Conservation (phyloP, 2,329 filamentous ascomycete species). For the Cladobotryum mycophilum region DNA sequence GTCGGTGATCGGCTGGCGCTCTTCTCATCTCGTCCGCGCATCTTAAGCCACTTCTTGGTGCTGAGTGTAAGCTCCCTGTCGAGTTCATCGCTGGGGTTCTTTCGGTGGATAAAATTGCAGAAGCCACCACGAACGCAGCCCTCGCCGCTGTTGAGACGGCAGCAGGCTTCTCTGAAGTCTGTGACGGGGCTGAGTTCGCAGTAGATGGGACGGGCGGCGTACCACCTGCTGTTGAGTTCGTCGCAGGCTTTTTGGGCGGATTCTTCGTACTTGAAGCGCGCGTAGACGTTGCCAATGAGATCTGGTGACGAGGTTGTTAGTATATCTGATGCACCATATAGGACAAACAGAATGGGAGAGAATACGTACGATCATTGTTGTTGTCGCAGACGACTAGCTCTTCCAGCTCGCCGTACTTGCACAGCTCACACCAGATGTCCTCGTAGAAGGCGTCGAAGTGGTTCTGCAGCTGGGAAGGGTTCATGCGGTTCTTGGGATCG, state of each 20-base stretch:
- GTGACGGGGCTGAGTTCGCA: slow-evolving; percentile 96
- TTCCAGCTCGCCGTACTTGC: slow-evolving; percentile 95
- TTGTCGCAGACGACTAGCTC: slow-evolving; percentile 99
- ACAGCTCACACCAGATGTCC: slow-evolving; percentile 99
- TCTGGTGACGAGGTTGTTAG: slow-evolving; percentile 43
- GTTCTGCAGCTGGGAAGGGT: slow-evolving; percentile 90
- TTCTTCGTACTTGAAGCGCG: slow-evolving; percentile 99
- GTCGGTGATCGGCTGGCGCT: slow-evolving; percentile 78
- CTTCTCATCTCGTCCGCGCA: slow-evolving; percentile 74
- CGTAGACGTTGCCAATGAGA: slow-evolving; percentile 98
- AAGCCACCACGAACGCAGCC: slow-evolving; percentile 94
- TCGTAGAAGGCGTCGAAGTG: slow-evolving; percentile 99
- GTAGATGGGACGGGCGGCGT: slow-evolving; percentile 94
- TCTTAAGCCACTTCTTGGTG: slow-evolving; percentile 94
- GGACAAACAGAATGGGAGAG: neutral
- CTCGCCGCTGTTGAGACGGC: slow-evolving; percentile 87
- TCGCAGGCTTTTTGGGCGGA: slow-evolving; percentile 90
- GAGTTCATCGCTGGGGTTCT: slow-evolving; percentile 84
- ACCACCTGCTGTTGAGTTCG: slow-evolving; percentile 90
- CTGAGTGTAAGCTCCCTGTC: slow-evolving; percentile 79
- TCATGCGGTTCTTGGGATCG: slow-evolving; percentile 96
- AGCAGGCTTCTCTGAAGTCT: slow-evolving; percentile 97
- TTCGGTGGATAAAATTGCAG: slow-evolving; percentile 99
- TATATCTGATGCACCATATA: neutral
- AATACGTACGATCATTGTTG: slow-evolving; percentile 83